A percentile compares a stretch with the other conserved stretches of the same genome.
Conservation (phyloP, 2,329 filamentous ascomycete genomes). For the Saccharata proteae region DNA sequence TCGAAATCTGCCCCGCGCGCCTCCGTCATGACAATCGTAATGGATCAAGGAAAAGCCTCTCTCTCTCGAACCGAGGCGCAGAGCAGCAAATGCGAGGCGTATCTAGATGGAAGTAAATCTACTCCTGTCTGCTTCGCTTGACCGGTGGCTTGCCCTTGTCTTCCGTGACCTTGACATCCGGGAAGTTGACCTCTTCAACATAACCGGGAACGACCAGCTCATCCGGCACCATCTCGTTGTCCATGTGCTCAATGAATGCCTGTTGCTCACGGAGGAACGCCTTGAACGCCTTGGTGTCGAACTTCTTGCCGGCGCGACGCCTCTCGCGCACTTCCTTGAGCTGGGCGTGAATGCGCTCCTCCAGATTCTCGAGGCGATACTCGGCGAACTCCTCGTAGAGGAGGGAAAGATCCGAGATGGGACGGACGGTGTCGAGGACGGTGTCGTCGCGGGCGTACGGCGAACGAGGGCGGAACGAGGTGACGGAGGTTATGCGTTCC, state of each 20-base stretch:
- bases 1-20: too few species aligned
- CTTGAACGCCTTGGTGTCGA: conserved; percentile 23
- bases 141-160: conserved; percentile 4
- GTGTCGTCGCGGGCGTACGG: conserved; percentile 46
- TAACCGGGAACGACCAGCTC: conserved; percentile 17
- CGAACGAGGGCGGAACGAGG: conserved; percentile 49
- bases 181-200: conserved; percentile 17
- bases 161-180: conserved; percentile 15
- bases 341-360: conserved; percentile 42
- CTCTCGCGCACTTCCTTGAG: conserved; percentile 31
- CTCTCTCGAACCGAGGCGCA: too few species aligned
- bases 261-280: conserved; percentile 21
- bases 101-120: too few species aligned
- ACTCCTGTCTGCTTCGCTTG: conserved; percentile 1
- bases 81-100: too few species aligned
- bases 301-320: conserved; percentile 18
- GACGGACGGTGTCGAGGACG: conserved; percentile 47
- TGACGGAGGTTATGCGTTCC: conserved; percentile 55
- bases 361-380: conserved; percentile 51
- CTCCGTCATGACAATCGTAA: too few species aligned
- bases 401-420: conserved; percentile 44
- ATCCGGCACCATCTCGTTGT: conserved; percentile 22
- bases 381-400: conserved; percentile 50
- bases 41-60: too few species aligned
- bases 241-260: conserved; percentile 22